phyloP scores from a whole-genome alignment of 345 rosid species.

The Trapa bicornis region DNA sequence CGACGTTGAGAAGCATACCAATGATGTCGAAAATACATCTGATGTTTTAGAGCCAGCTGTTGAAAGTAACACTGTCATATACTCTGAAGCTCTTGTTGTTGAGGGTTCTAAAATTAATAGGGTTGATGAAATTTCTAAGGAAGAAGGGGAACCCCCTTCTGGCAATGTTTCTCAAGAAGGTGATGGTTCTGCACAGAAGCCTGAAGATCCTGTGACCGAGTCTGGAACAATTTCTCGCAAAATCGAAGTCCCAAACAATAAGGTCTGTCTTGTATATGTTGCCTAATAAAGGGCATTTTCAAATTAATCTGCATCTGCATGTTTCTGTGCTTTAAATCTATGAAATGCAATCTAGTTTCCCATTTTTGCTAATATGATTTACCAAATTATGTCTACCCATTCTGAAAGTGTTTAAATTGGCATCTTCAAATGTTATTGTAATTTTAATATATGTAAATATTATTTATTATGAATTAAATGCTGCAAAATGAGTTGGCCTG shows the following conservation, averaged over 20 bases:
- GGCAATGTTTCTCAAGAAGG: conserved; percentile 11
- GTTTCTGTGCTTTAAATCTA: neutral
- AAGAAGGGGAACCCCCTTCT: conserved; percentile 15
- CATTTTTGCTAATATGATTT: neutral
- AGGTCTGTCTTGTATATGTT: conserved; percentile 25
- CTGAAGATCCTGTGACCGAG: conserved; percentile 20
- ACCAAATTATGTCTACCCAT: neutral
- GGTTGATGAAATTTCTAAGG: conserved; percentile 18
- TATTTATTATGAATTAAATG: neutral
- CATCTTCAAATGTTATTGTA: neutral
- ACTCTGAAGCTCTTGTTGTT: conserved; percentile 13
- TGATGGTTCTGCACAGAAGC: conserved; percentile 9
- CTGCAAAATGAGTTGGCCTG: neutral
- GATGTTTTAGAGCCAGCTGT: conserved; percentile 10
- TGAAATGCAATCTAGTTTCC: neutral
- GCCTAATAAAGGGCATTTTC: neutral
- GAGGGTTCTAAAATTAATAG: conserved; percentile 16
- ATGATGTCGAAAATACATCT: conserved; percentile 11
- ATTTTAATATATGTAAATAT: neutral
- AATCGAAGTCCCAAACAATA: conserved; percentile 79
- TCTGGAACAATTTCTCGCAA: conserved; percentile 29
- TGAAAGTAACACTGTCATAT: conserved; percentile 13
- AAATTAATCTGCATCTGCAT: neutral
- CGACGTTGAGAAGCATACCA: conserved; percentile 13
- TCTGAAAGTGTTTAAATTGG: neutral